Evolutionary conservation across 352 stramenopile genomes (phyloP).

Genomic region (Poterioochromonas sp.): DNA sequence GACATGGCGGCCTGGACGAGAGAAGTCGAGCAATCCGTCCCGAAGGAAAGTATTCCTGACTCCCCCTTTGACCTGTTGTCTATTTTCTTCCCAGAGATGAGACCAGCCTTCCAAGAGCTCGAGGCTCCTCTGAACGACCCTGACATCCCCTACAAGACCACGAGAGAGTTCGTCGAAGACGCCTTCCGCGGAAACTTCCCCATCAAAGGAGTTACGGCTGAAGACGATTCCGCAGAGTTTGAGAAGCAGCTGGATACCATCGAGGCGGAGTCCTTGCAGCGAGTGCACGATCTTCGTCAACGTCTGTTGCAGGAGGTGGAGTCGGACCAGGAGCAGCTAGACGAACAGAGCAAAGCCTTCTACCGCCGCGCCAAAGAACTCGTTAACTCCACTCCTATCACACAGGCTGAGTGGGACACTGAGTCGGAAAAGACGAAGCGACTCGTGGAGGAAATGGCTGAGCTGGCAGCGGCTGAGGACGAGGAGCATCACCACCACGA

Average conservation of each 20-base stretch:
- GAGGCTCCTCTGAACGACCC: not conserved
- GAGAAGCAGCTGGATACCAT: not conserved
- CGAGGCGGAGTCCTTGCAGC: not conserved
- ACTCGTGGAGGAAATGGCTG: constrained; percentile 23
- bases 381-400: no score
- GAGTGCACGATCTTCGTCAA: not conserved
- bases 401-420: not conserved
- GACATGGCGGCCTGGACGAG: not conserved
- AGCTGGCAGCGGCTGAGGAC: not conserved
- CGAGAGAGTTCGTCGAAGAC: constrained; percentile 11
- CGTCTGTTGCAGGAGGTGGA: no score
- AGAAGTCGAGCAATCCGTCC: not conserved
- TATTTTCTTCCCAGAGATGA: not conserved
- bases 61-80: constrained; percentile 12
- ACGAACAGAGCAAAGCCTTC: no score
- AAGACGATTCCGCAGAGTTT: not conserved
- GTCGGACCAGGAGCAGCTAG: no score
- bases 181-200: not conserved
- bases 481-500: constrained; percentile 10
- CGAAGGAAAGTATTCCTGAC: not conserved
- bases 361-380: no score
- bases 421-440: not conserved
- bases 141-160: constrained; percentile 9
- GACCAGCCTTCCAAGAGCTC: not conserved
- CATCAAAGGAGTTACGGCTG: not conserved